A percentile compares a stretch with the other conserved stretches of the same genome.
phyloP scores from a whole-genome alignment of 2,329 filamentous ascomycete genomes.

The Aspergillus ruber region DNA sequence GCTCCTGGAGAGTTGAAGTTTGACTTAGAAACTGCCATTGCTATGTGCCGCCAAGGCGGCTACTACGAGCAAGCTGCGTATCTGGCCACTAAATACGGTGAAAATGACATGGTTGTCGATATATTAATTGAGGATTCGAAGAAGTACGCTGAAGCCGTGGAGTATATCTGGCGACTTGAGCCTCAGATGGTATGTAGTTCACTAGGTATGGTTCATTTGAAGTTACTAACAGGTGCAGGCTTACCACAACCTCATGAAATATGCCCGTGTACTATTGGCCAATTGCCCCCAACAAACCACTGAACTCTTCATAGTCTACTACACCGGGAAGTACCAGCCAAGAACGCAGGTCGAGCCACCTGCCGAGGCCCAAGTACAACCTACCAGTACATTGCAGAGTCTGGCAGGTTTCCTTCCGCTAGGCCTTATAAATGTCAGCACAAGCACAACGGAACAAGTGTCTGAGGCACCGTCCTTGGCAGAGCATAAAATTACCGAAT shows the following conservation, averaged over 20 bases:
- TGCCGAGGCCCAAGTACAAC: slow-evolving; percentile 39
- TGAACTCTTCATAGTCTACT: slow-evolving; percentile 87
- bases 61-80: slow-evolving; percentile 97
- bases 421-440: slow-evolving; percentile 70
- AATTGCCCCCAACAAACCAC: slow-evolving; percentile 79
- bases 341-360: slow-evolving; percentile 55
- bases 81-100: slow-evolving; percentile 85
- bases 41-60: slow-evolving; percentile 94
- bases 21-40: slow-evolving; percentile 91
- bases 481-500: slow-evolving; percentile 26
- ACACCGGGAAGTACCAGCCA: slow-evolving; percentile 75
- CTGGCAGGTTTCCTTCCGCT: slow-evolving; percentile 75
- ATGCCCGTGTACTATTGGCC: slow-evolving; percentile 81
- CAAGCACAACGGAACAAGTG: slow-evolving; percentile 31
- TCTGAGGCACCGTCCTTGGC: slow-evolving; percentile 20
- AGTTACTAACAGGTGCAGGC: slow-evolving; percentile 50
- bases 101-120: slow-evolving; percentile 89
- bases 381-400: slow-evolving; percentile 76
- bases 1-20: slow-evolving; percentile 85
- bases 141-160: slow-evolving; percentile 77
- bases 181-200: slow-evolving; percentile 55
- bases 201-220: neutral
- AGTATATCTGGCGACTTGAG: slow-evolving; percentile 85
- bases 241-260: slow-evolving; percentile 88
- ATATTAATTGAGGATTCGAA: slow-evolving; percentile 95